Evolutionary conservation across 352 stramenopile species (phyloP).

Genomic region (Globisporangium barbulae): DNA sequence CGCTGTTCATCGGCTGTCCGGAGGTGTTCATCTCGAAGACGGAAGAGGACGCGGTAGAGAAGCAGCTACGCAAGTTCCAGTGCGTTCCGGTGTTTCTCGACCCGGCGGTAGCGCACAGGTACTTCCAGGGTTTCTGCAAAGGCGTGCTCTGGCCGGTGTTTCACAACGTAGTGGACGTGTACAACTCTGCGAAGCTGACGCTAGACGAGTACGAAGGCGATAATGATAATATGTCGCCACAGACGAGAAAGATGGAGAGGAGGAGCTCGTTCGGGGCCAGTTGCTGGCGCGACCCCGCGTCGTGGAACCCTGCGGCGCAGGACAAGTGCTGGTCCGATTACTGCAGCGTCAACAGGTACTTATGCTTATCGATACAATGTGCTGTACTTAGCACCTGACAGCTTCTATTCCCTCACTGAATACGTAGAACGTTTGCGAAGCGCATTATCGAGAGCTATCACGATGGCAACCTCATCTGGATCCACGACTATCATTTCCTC

Average conservation of each 20-base stretch:
- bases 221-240: neutral
- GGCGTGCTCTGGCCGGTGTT: conserved; percentile 97
- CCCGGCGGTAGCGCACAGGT: conserved; percentile 71
- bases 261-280: conserved; percentile 14
- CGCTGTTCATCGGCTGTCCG: conserved; percentile 70
- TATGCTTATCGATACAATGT: neutral
- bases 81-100: conserved; percentile 96
- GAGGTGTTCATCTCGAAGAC: conserved; percentile 65
- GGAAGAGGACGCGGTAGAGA: conserved; percentile 64
- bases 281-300: conserved; percentile 57
- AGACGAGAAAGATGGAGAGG: neutral
- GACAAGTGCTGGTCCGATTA: conserved; percentile 79
- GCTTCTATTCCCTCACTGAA: neutral
- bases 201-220: conserved; percentile 36
- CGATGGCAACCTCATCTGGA: conserved; percentile 92
- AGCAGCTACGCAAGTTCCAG: conserved; percentile 84
- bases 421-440: conserved; percentile 35
- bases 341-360: conserved; percentile 62
- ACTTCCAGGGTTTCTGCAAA: conserved; percentile 96
- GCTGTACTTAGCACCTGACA: neutral
- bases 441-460: conserved; percentile 74
- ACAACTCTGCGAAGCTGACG: conserved; percentile 76
- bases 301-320: conserved; percentile 77
- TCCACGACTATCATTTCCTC: conserved; percentile 98
- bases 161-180: conserved; percentile 97